These are phyloP conservation scores for Verticillium tricorpus DNA, from an alignment of 2,329 filamentous ascomycete genomes.

Conservation along the genomic window DNA sequence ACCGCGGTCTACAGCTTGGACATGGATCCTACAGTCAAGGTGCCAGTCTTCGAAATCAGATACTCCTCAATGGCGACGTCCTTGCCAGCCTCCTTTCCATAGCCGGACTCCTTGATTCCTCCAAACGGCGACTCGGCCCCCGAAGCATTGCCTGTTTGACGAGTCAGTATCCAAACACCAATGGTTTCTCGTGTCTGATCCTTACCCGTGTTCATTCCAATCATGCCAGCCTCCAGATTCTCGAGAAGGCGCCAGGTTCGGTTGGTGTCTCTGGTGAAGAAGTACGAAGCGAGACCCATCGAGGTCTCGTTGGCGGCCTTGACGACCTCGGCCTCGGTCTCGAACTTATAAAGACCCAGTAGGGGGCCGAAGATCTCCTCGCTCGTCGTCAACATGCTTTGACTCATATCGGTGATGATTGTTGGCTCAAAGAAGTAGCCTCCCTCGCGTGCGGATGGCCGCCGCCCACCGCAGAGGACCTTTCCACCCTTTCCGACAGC, in stretches of 20 bases:
- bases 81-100: slow-evolving; percentile 43
- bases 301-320: slow-evolving; percentile 62
- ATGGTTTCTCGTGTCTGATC: too few relatives aligned
- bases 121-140: slow-evolving; percentile 41
- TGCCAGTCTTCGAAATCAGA: slow-evolving; percentile 39
- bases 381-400: slow-evolving; percentile 59
- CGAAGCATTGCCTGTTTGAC: slow-evolving; percentile 14
- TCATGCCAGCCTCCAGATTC: slow-evolving; percentile 60
- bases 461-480: slow-evolving; percentile 49
- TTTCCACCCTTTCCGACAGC: slow-evolving; percentile 59
- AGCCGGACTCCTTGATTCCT: slow-evolving; percentile 43
- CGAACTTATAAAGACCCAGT: slow-evolving; percentile 65
- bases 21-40: slow-evolving; percentile 29
- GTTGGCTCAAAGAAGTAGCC: slow-evolving; percentile 71
- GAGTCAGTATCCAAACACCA: too few relatives aligned
- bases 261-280: slow-evolving; percentile 51
- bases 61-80: slow-evolving; percentile 43
- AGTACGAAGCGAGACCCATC: slow-evolving; percentile 71
- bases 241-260: slow-evolving; percentile 39
- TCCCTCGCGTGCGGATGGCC: slow-evolving; percentile 20
- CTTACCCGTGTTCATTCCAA: slow-evolving; percentile 56
- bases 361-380: slow-evolving; percentile 78
- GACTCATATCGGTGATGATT: slow-evolving; percentile 62
- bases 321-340: slow-evolving; percentile 67
- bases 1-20: background rate